Evolutionary conservation across 1,284 basidiomycete genomes (phyloP), one percentile per base, ranked within the genome.

Genomic region (Melanopsichium pennsylvanicum): DNA sequence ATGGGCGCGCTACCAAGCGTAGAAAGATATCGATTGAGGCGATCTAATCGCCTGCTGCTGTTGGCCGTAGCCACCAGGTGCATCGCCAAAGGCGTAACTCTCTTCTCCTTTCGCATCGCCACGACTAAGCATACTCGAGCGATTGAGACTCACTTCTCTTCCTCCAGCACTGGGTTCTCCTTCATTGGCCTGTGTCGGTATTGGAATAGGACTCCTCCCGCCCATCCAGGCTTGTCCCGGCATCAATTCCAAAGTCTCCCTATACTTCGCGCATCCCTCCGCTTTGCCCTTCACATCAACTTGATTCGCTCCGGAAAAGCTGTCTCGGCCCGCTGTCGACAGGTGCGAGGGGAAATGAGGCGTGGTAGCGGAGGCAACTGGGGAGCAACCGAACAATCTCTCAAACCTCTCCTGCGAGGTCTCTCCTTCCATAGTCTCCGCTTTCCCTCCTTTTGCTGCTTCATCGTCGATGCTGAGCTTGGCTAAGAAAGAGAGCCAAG

Each of bases 341-440:
- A 36, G 5, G 26, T 43, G 47, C 0, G 16, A 23, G 0, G 22
- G 18, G 10, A 56, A 62, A 4, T 4, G 21, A 0, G 48, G 15
- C 5, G 54, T 34, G 13, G 47, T 60, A 10, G 62, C 56, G 4
- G 62, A 67, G 2, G 62, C 15, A 3, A 26, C 47, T 6, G 57
- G 62, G 0, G 62, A 67, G n/a, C 62, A 60, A n/a, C 62, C 62
- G 26, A 67, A 67, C n/a, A 67, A 15, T 1, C 57, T 32, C 26
- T 67, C 29, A n/a, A 67, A 67, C 8, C 56, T 27, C 9, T 50
- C 57, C 18, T 58, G 23, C 22, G 55, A 54, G 18, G n/a, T 42
- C 27, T 63, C 60, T 18, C 19, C 41, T 5, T 21, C 37, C 3
- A 13, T n/a, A n/a, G n/a, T n/a, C n/a, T n/a, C n/a, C n/a, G 7